A percentile compares a stretch with the other conserved stretches of the same genome.
phyloP scores from a whole-genome alignment of 192 early-diverging fungal genomes.

The Gamsiella multidivaricata region DNA sequence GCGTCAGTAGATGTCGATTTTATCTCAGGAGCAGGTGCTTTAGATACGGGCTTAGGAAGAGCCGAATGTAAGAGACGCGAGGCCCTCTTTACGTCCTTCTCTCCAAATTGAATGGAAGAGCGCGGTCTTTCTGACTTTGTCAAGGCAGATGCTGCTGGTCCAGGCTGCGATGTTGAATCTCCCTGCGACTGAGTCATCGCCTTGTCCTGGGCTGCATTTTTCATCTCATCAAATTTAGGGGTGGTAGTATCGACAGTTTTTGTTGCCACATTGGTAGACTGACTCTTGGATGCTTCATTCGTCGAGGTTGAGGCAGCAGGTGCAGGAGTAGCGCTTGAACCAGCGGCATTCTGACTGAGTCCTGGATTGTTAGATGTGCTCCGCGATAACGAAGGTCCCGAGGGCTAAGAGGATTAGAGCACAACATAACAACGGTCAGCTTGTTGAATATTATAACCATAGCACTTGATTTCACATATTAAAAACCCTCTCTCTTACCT shows the following conservation, averaged over 20 bases:
- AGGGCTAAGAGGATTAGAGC: constrained; percentile 5
- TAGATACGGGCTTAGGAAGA: constrained; percentile 36
- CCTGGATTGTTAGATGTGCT: constrained; percentile 14
- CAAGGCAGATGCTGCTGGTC: neutral
- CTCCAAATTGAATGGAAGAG: constrained; percentile 47
- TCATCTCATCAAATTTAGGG: neutral
- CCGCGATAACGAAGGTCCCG: constrained; percentile 17
- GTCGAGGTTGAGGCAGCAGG: neutral
- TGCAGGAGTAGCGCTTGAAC: neutral
- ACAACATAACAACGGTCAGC: too few species aligned
- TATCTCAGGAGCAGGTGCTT: constrained; percentile 4
- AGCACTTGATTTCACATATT: neutral
- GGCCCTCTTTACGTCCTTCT: constrained; percentile 49
- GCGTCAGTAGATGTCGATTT: neutral
- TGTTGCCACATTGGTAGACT: neutral
- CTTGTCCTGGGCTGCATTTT: neutral
- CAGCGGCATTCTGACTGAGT: neutral
- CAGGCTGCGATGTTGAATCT: neutral
- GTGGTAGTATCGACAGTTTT: neutral
- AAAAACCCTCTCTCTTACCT: constrained; percentile 15
- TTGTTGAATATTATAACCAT: too few species aligned
- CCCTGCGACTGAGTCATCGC: neutral
- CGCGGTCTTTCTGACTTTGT: constrained; percentile 29
- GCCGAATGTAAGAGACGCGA: constrained; percentile 45
- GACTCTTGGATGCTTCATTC: constrained; percentile 3